These are phyloP conservation scores for Talaromyces trachyspermus DNA, from an alignment of 495 filamentous ascomycete species.

Conservation along the genomic window DNA sequence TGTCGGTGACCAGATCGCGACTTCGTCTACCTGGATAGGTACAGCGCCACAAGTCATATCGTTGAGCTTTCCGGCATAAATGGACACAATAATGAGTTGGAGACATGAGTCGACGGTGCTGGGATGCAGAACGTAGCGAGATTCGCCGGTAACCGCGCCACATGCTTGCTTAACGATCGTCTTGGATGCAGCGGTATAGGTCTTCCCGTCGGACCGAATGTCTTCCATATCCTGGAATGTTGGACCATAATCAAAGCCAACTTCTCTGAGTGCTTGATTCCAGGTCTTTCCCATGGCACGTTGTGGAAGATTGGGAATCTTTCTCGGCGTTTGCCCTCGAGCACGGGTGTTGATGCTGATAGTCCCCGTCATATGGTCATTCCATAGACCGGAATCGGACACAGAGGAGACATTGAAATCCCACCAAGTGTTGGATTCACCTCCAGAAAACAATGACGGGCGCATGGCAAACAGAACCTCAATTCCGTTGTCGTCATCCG, in stretches of 20 bases:
- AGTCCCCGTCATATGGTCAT: conserved; percentile 5
- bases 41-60: conserved; percentile 26
- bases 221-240: conserved; percentile 26
- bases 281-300: conserved; percentile 24
- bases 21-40: conserved; percentile 27
- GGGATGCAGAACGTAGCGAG: conserved; percentile 32
- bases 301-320: conserved; percentile 6
- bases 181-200: conserved; percentile 8
- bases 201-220: conserved; percentile 15
- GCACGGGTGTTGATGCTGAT: conserved; percentile 3
- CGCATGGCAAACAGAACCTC: not conserved
- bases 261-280: conserved; percentile 20
- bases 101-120: conserved; percentile 26
- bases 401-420: conserved; percentile 8
- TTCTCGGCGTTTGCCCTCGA: not conserved
- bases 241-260: conserved; percentile 33
- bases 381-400: conserved; percentile 2
- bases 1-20: conserved; percentile 22
- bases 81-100: conserved; percentile 28
- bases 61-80: conserved; percentile 20
- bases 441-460: not conserved
- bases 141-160: conserved; percentile 21
- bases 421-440: conserved; percentile 7
- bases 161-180: conserved; percentile 14
- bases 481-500: conserved; percentile 7